Conservation (phyloP, 2,329 filamentous ascomycete species). For the Hansfordia pulvinata region DNA sequence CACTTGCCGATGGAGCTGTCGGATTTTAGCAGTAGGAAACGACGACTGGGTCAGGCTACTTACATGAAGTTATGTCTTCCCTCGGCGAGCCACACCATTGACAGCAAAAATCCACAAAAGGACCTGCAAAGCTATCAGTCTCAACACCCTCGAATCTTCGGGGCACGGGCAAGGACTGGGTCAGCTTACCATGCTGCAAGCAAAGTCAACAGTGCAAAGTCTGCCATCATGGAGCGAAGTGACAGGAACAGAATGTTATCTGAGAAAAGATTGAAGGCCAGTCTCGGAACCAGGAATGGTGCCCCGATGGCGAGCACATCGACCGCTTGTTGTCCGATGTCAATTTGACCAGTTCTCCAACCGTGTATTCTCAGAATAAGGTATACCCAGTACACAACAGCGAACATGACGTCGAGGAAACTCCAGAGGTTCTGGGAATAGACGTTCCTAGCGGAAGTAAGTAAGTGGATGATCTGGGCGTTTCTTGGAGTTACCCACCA, state of each 20-base stretch:
- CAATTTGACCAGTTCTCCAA: slow-evolving; percentile 32
- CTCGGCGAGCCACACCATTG: slow-evolving; percentile 65
- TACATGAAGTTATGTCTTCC: slow-evolving; percentile 44
- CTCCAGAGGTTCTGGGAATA: slow-evolving; percentile 86
- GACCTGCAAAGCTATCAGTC: slow-evolving; percentile 29
- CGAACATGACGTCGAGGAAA: slow-evolving; percentile 70
- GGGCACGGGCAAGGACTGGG: neutral
- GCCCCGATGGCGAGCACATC: slow-evolving; percentile 71
- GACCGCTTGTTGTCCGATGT: slow-evolving; percentile 50
- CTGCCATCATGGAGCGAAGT: slow-evolving; percentile 70
- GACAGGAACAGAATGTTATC: slow-evolving; percentile 78
- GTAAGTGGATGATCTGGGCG: slow-evolving; percentile 1
- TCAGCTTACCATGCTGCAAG: slow-evolving; percentile 51
- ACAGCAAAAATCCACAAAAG: slow-evolving; percentile 69
- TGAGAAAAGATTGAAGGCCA: slow-evolving; percentile 73
- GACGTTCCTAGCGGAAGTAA: slow-evolving; percentile 42
- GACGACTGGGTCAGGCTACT: slow-evolving; percentile 7
- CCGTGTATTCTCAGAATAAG: slow-evolving; percentile 54
- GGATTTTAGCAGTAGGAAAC: slow-evolving; percentile 5
- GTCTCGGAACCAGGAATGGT: slow-evolving; percentile 61
- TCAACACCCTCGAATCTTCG: neutral
- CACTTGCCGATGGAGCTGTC: slow-evolving; percentile 62
- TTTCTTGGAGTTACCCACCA: slow-evolving; percentile 34
- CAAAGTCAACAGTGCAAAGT: slow-evolving; percentile 66
- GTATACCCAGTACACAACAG: slow-evolving; percentile 57